Percentiles rank a stretch among this genome's conserved stretches.
Evolutionary conservation across 495 filamentous ascomycete species (phyloP).

Genomic region (Hypomontagnella submonticulosa): DNA sequence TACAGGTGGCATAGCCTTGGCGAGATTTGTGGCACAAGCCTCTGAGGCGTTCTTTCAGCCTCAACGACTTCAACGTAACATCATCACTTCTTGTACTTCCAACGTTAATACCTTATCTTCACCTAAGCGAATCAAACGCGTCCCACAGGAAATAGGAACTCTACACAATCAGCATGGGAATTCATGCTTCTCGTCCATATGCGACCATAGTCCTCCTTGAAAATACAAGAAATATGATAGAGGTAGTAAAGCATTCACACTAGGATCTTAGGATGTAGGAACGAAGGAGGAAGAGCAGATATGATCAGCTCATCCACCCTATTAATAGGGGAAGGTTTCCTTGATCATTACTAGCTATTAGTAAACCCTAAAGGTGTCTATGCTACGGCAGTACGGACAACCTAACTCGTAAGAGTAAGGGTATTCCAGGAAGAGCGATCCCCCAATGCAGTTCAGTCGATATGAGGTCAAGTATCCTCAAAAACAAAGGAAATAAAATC

Average conservation of each 20-base stretch:
- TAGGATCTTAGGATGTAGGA: not conserved
- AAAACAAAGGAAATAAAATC: conserved; percentile 13
- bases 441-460: conserved; percentile 1
- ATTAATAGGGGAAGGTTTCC: not conserved
- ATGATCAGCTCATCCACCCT: conserved; percentile 3
- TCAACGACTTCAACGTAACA: conserved; percentile 28
- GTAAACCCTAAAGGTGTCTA: not conserved
- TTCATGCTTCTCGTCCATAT: conserved; percentile 6
- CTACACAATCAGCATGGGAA: not conserved
- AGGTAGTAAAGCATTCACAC: no score
- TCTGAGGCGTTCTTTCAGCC: conserved; percentile 15
- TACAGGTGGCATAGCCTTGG: not conserved
- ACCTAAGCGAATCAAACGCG: not conserved
- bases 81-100: not conserved
- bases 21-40: not conserved
- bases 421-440: conserved; percentile 1
- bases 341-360: conserved; percentile 2
- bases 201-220: not conserved
- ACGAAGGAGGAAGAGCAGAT: not conserved
- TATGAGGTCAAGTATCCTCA: not conserved
- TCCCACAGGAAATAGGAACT: not conserved
- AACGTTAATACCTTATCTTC: conserved; percentile 3
- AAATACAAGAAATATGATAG: not conserved
- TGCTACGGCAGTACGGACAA: not conserved
- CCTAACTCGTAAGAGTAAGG: not conserved